Evolutionary conservation across 1,284 basidiomycete species (phyloP).

Genomic region (Porodaedalea pini): DNA sequence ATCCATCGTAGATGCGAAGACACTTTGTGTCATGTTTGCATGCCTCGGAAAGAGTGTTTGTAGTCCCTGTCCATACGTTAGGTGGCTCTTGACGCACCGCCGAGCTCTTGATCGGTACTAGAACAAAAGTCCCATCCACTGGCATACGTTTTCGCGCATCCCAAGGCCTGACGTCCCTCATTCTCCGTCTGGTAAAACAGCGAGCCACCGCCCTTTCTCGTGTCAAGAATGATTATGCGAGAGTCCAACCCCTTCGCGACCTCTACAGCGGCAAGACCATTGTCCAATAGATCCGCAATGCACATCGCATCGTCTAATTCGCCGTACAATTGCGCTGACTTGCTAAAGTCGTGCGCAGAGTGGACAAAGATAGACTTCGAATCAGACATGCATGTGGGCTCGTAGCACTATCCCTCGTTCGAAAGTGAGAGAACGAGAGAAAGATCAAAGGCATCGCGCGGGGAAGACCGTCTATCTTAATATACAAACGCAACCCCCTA

Average conservation of each 20-base stretch:
- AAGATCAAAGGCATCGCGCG: no score
- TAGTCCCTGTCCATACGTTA: slow-evolving; percentile 22
- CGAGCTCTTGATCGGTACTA: slow-evolving; percentile 21
- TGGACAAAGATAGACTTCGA: slow-evolving; percentile 13
- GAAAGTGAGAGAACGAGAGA: no score
- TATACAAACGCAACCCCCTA: no score
- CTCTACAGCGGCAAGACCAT: slow-evolving; percentile 20
- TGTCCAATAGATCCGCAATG: slow-evolving; percentile 14
- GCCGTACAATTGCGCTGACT: slow-evolving; percentile 15
- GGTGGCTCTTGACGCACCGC: slow-evolving; percentile 16
- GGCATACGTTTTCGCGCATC: slow-evolving; percentile 20
- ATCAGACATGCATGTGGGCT: slow-evolving; percentile 12
- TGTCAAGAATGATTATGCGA: no score
- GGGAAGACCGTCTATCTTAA: no score
- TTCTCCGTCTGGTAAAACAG: slow-evolving; percentile 5
- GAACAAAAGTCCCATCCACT: slow-evolving; percentile 14
- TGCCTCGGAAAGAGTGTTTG: neutral
- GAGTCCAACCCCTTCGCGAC: slow-evolving; percentile 19
- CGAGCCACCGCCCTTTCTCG: no score
- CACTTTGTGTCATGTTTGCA: slow-evolving; percentile 17
- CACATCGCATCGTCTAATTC: slow-evolving; percentile 16
- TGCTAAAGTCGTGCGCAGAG: neutral
- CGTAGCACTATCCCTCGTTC: no score
- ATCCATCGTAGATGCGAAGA: slow-evolving; percentile 23
- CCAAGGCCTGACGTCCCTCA: slow-evolving; percentile 3